A percentile compares a stretch with the other conserved stretches of the same genome.
These are phyloP conservation scores for Emydomyces testavorans DNA, from an alignment of 2,329 filamentous ascomycete species.

Conservation along the genomic window DNA sequence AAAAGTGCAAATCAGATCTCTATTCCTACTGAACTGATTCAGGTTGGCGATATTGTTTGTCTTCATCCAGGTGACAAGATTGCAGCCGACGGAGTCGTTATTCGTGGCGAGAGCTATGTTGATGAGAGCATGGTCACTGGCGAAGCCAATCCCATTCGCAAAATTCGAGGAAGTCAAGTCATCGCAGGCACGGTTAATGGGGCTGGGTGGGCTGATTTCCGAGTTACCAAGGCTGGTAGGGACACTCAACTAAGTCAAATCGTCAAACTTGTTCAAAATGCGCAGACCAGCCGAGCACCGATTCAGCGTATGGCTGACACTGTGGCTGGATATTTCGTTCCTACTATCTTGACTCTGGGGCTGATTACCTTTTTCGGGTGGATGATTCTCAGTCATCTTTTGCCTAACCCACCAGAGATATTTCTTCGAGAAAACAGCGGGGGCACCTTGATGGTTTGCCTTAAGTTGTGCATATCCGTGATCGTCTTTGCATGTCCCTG, in stretches of 20 bases:
- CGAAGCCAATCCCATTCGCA: conserved; percentile 89
- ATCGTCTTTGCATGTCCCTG: conserved; percentile 98
- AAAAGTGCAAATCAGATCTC: conserved; percentile 59
- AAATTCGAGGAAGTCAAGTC: conserved; percentile 64
- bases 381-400: conserved; percentile 87
- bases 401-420: conserved; percentile 74
- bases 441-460: conserved; percentile 88
- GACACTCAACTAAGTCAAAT: conserved; percentile 98
- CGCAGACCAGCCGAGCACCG: conserved; percentile 84
- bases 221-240: conserved; percentile 80
- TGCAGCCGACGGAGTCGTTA: conserved; percentile 78
- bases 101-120: conserved; percentile 80
- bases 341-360: conserved; percentile 73
- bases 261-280: conserved; percentile 94
- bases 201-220: conserved; percentile 79
- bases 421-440: conserved; percentile 72
- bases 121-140: conserved; percentile 99
- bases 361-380: conserved; percentile 75
- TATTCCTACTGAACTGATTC: conserved; percentile 89
- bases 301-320: conserved; percentile 88
- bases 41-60: conserved; percentile 87
- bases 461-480: conserved; percentile 95
- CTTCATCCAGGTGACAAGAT: conserved; percentile 93
- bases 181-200: conserved; percentile 96
- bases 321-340: conserved; percentile 88